A percentile compares a stretch with the other conserved stretches of the same genome.
These are phyloP conservation scores for Calocybe indica DNA, from an alignment of 768 basidiomycete species.

Conservation along the genomic window DNA sequence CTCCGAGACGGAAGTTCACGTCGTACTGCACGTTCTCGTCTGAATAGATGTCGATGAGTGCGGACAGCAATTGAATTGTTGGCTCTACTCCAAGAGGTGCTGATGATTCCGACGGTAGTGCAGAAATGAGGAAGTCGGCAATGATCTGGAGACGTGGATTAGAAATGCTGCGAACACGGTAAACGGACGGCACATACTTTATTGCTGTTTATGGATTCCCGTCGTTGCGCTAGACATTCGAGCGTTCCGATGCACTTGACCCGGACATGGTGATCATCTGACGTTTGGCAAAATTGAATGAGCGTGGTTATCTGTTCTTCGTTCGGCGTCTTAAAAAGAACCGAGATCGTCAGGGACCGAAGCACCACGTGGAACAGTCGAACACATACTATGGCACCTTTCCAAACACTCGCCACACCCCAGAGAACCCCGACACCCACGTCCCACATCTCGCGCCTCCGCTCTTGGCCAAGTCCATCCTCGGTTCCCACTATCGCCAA, in stretches of 20 bases:
- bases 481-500: slow-evolving; percentile 56
- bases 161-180: background rate
- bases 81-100: slow-evolving; percentile 55
- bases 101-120: slow-evolving; percentile 41
- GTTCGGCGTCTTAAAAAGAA: slow-evolving; percentile 39
- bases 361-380: background rate
- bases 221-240: slow-evolving; percentile 74
- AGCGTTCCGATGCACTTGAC: slow-evolving; percentile 85
- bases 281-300: slow-evolving; percentile 57
- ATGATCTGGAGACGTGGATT: slow-evolving; percentile 39
- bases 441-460: slow-evolving; percentile 71
- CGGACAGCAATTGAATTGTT: slow-evolving; percentile 72
- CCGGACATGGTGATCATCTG: slow-evolving; percentile 46
- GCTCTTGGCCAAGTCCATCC: slow-evolving; percentile 56
- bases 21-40: slow-evolving; percentile 83
- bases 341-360: background rate
- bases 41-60: slow-evolving; percentile 89
- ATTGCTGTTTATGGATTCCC: slow-evolving; percentile 60
- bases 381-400: slow-evolving; percentile 51
- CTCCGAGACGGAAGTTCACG: slow-evolving; percentile 64
- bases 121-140: slow-evolving; percentile 57
- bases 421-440: slow-evolving; percentile 78
- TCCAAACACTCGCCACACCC: slow-evolving; percentile 80
- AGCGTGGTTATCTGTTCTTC: slow-evolving; percentile 59
- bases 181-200: slow-evolving; percentile 26